Evolutionary conservation across 345 rosid genomes (phyloP), one percentile per base, ranked within the genome.

Genomic region (Jatropha curcas): DNA sequence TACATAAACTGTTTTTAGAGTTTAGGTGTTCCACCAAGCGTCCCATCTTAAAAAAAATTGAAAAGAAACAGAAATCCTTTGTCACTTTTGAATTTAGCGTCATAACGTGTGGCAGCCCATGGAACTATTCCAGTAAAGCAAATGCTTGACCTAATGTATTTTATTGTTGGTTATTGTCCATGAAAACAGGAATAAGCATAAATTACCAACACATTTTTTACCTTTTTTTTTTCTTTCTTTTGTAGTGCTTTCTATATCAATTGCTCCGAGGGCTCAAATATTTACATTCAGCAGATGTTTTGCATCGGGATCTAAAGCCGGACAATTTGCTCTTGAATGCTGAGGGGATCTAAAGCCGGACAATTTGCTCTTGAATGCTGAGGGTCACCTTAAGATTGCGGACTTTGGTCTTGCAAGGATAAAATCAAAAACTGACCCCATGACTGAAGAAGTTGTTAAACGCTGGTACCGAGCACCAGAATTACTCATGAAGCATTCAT

Each of bases 391-490:
- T 63, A 95, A 93, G 88, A 95, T 95, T 76, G 96, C 90, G 61
- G 98, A 93, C 77, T 93, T 93, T 76, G 99, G 99, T 37, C 98
- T 95, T 53, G 99, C 98, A 55, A 89, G 99, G 85, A 91, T 97
- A 57, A 93, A 97, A 20, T 95, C 99, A 69, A 97, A 95, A 85
- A 91, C 99, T 28, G 99, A 95, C 77, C 93, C 93, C 77, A 95
- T 95, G 99, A 95, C 97, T 14, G 99, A 95, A 74, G 92, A 92
- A 81, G 98, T 95, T 58, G 99, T 89, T 66, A 95, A 98, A 24
- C 94, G 98, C 52, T 95, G 99, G 99, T 95, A 95, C 64, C 88
- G 97, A 50, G 98, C 99, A 13, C 99, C 99, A 17, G 99, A 93
- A 79, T 79, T 95, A 77, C 98, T 95, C 73, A 97, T 93, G 51